Base-by-base conservation (phyloP, 306 rosid genomes). In the Gynostemma pentaphyllum region DNA sequence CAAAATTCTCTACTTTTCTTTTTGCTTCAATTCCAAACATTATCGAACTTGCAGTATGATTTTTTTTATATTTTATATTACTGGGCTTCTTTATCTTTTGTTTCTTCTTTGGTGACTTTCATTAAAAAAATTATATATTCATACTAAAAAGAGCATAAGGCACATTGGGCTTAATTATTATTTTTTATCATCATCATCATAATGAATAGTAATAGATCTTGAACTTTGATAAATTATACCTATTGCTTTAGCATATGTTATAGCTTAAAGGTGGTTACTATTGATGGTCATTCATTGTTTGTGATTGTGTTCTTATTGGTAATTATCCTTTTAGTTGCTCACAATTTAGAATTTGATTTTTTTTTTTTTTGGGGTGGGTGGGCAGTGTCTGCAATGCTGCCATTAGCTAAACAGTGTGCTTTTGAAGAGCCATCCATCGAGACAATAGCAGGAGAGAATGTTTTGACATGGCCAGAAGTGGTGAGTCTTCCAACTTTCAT, bases 361-460 rank as follows among this genome's bases (percentile, higher is more conserved):
- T 18, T 18, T 48, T 62, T 5, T n/a, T 9, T 50, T 40, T 32
- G 30, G 26, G 2, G n/a, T 26, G 64, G 12, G 45, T 57, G 70
- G 64, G 59, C 84, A 92, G 98, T 92, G 98, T 92, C 98, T 69
- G 94, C 98, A 51, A 84, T 92, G 90, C 40, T 92, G 79, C 86
- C 96, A 62, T 73, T 92, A 72, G 99, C 99, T 53, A 92, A 92
- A 72, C 99, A 92, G 63, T 92, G 96, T 71, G 94, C 99, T 22
- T 92, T 92, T 79, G 99, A 92, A 81, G 99, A 88, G 75, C 99
- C 99, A 67, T 81, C 85, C 15, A 91, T 92, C 69, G 99, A 92
- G 83, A 92, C 90, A 49, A 92, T 92, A 49, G 50, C 78, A 45
- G 96, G 96, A 66, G 99, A 92, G 82, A 92, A 92, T 75, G 84